Conservation (phyloP, 1,139 yeast species). For the Suhomyces chickasaworum region DNA sequence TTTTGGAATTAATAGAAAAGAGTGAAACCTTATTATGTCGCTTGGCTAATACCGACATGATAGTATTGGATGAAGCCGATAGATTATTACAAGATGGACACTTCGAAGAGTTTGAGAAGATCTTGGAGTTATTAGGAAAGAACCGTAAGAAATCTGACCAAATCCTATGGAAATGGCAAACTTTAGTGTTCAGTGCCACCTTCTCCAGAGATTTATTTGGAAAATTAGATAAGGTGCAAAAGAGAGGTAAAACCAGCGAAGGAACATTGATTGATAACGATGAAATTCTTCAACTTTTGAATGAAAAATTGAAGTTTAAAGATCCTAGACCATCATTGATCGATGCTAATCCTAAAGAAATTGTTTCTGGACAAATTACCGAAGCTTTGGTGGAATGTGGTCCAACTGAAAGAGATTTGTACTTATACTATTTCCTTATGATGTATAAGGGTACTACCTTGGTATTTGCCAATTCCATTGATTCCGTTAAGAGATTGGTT, state of each 20-base stretch:
- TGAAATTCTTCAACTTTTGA: constrained; percentile 55
- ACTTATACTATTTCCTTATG: constrained; percentile 81
- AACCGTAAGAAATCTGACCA: constrained; percentile 29
- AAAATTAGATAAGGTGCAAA: constrained; percentile 55
- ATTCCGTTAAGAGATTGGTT: constrained; percentile 82
- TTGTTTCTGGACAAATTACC: constrained; percentile 71
- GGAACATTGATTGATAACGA: constrained; percentile 51
- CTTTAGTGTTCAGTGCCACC: constrained; percentile 92
- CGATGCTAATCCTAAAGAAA: constrained; percentile 86
- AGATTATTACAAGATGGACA: constrained; percentile 94
- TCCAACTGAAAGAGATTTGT: constrained; percentile 85
- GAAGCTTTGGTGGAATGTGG: constrained; percentile 94
- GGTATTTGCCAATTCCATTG: constrained; percentile 92
- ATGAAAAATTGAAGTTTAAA: constrained; percentile 61
- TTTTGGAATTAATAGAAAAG: constrained; percentile 76
- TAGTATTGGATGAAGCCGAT: constrained; percentile 98
- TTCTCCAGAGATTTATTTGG: constrained; percentile 82
- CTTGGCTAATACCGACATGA: constrained; percentile 63
- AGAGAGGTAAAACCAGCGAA: constrained; percentile 28
- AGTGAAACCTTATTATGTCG: constrained; percentile 54
- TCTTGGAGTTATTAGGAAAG: constrained; percentile 60
- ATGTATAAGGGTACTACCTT: constrained; percentile 89
- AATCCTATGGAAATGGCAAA: constrained; percentile 70
- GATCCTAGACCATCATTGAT: constrained; percentile 62
- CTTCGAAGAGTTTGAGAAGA: constrained; percentile 87